Evolutionary conservation across 1,284 basidiomycete genomes (phyloP).

Genomic region (Ustilago esculenta): DNA sequence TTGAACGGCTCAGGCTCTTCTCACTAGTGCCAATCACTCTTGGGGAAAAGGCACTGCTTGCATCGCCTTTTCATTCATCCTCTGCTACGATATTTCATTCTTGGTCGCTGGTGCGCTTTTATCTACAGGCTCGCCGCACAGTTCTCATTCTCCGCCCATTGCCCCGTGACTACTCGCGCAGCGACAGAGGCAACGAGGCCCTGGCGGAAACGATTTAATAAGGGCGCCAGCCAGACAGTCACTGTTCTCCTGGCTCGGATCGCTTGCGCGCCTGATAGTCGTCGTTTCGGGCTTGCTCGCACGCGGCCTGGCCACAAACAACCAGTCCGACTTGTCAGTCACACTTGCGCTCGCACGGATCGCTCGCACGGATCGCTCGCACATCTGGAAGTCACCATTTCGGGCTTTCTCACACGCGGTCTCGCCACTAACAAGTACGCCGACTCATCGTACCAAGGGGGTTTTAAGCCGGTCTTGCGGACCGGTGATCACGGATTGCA

Average conservation of each 20-base stretch:
- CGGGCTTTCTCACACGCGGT: neutral
- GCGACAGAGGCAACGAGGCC: neutral
- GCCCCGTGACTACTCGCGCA: neutral
- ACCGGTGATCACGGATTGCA: too few species aligned
- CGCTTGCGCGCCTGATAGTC: too few species aligned
- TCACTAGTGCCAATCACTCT: neutral
- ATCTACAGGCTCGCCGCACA: neutral
- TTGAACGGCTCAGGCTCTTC: slow-evolving; percentile 5
- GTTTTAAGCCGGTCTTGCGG: too few species aligned
- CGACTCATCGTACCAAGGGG: too few species aligned
- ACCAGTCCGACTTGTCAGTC: neutral
- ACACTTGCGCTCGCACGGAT: slow-evolving; percentile 1
- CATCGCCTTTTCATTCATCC: slow-evolving; percentile 3
- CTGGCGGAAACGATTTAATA: neutral
- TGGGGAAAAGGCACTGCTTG: neutral
- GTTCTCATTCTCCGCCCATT: neutral
- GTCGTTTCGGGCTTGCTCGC: too few species aligned
- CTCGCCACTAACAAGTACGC: slow-evolving; percentile 2
- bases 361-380: neutral
- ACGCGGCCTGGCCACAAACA: too few species aligned
- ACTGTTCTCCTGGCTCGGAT: too few species aligned
- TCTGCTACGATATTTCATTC: neutral
- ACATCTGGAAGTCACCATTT: too few species aligned
- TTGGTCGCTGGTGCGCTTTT: slow-evolving; percentile 1
- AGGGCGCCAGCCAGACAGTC: too few species aligned